Base-by-base conservation (phyloP, 2,329 filamentous ascomycete genomes). In the Colletotrichum tropicale region DNA sequence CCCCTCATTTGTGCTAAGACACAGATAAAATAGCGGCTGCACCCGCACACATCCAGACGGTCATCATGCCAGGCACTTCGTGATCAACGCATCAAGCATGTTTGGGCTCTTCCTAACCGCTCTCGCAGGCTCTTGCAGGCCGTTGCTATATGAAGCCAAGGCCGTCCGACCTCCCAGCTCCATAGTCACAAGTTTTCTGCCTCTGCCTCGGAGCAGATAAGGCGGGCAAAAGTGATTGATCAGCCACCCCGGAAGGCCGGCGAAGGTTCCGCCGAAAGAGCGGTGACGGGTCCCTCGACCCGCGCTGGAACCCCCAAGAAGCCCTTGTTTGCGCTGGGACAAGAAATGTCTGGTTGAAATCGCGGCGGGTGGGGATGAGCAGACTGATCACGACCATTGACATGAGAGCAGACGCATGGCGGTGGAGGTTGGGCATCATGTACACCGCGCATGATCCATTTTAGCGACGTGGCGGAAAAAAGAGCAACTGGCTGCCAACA, bases 371-470 rank as follows among this genome's bases (percentile, higher is more conserved):
- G 74, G 74, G 24, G 70, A 65, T 70, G 13, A 28, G 26, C 58
- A 72, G 43, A 62, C 62, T 55, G 62, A 73, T 66, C 62, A 70
- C 69, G 56, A 38, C 73, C 73, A 75, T 75, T 75, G 32, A 67
- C 64, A 64, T 64, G 69, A 71, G 30, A 34, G 74, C 58, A 58
- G 74, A 76, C 74, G 74, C 74, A 76, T 76, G 74, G 74, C 74
- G 70, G 74, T 76, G 74, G 74, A 76, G 74, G 74, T 76, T 76
- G 74, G 74, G 74, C 74, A 76, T 76, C 74, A 69, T 52, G 43
- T 62, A 76, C 64, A 73, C 70, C 70, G 64, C 74, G 74, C 70
- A 76, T 76, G 74, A 36, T 73, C 70, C 70, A 69, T 76, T 36
- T 48, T 58, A 65, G 70, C 74, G 74, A 76, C 70, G 74, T 76